Percentiles rank a stretch among this genome's conserved stretches.
Evolutionary conservation across 108 stramenopile genomes (phyloP).

Genomic region (Asterionellopsis glacialis): DNA sequence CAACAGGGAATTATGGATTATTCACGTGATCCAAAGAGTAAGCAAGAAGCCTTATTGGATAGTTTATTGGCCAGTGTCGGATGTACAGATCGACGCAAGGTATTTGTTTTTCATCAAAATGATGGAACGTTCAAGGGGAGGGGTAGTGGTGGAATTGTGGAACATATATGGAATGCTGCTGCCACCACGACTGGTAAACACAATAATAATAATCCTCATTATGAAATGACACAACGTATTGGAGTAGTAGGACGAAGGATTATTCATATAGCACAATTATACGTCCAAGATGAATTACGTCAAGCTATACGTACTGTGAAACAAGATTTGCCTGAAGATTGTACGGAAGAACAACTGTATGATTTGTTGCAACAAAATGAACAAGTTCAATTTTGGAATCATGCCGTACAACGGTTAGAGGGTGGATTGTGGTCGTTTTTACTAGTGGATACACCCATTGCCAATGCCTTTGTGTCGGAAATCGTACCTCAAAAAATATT

Average conservation of each 20-base stretch:
- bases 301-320: slow-evolving; percentile 12
- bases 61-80: slow-evolving; percentile 12
- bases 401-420: slow-evolving; percentile 25
- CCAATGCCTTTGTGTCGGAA: slow-evolving; percentile 87
- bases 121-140: neutral
- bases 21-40: slow-evolving; percentile 8
- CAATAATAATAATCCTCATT: neutral
- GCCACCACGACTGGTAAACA: neutral
- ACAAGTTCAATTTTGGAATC: slow-evolving; percentile 29
- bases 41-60: slow-evolving; percentile 12
- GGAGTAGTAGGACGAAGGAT: slow-evolving; percentile 30
- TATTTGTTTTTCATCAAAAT: neutral
- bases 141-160: neutral
- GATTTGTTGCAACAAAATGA: slow-evolving; percentile 19
- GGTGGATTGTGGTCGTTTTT: slow-evolving; percentile 50
- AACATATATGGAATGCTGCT: neutral
- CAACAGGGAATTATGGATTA: slow-evolving; percentile 67
- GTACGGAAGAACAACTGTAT: slow-evolving; percentile 11
- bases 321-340: slow-evolving; percentile 15
- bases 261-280: slow-evolving; percentile 23
- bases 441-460: slow-evolving; percentile 43
- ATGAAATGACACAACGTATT: slow-evolving; percentile 15
- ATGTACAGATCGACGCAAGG: neutral
- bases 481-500: slow-evolving; percentile 81
- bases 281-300: slow-evolving; percentile 26